A percentile compares a stretch with the other conserved stretches of the same genome.
phyloP scores from a whole-genome alignment of 192 early-diverging fungal genomes.

The Mortierella hygrophila region DNA sequence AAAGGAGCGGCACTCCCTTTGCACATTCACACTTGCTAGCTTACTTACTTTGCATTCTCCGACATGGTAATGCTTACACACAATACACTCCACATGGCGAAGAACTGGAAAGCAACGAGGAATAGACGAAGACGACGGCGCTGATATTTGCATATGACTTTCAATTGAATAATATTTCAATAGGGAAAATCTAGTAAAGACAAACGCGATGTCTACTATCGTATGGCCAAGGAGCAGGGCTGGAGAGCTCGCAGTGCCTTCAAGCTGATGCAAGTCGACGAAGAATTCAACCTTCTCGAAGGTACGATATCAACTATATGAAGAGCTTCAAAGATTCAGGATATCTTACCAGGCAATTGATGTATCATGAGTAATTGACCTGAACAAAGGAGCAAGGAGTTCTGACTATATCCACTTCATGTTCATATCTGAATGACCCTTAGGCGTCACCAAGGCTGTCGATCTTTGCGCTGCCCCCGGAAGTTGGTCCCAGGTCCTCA shows the following conservation, averaged over 20 bases:
- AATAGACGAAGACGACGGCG: not conserved
- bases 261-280: conserved; percentile 96
- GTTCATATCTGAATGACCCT: not conserved
- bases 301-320: conserved; percentile 49
- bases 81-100: not conserved
- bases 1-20: not conserved
- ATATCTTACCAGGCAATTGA: not conserved
- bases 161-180: not conserved
- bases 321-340: not conserved
- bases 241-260: conserved; percentile 98
- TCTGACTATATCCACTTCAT: not conserved
- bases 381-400: not conserved
- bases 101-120: not conserved
- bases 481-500: conserved; percentile 96
- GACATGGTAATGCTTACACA: conserved; percentile 1
- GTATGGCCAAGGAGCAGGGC: conserved; percentile 96
- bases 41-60: not conserved
- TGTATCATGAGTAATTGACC: not conserved
- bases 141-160: not conserved
- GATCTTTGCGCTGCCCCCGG: conserved; percentile 99
- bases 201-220: conserved; percentile 97
- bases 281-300: conserved; percentile 93
- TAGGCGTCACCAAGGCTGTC: conserved; percentile 87
- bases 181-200: conserved; percentile 92
- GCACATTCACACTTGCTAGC: not conserved